These are phyloP conservation scores for Calendula officinalis DNA, from an alignment of 129 eudicot species.

Conservation along the genomic window DNA sequence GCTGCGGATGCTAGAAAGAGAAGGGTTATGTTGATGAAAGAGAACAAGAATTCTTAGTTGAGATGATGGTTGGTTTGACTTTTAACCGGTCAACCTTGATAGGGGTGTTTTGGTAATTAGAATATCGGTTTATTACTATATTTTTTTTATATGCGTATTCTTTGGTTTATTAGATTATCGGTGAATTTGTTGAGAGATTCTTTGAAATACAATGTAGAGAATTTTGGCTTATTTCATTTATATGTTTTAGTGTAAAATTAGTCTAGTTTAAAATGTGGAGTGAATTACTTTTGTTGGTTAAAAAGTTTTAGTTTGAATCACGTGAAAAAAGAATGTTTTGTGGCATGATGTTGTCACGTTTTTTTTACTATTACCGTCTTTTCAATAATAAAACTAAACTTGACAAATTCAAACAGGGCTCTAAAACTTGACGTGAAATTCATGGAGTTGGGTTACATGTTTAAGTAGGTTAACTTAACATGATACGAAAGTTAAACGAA, in stretches of 20 bases:
- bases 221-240: background rate
- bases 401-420: too few relatives aligned
- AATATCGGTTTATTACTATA: too few relatives aligned
- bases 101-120: constrained; percentile 29
- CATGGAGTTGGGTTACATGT: too few relatives aligned
- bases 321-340: too few relatives aligned
- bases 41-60: constrained; percentile 31
- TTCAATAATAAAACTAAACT: too few relatives aligned
- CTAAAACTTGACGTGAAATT: too few relatives aligned
- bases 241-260: too few relatives aligned
- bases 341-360: too few relatives aligned
- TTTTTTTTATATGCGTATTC: constrained; percentile 16
- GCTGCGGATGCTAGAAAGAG: constrained; percentile 49
- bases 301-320: background rate
- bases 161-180: constrained; percentile 2
- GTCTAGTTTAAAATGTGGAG: background rate
- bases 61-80: constrained; percentile 27
- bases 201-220: background rate
- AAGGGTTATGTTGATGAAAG: constrained; percentile 41
- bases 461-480: too few relatives aligned
- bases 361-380: too few relatives aligned
- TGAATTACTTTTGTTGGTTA: background rate
- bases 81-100: constrained; percentile 18
- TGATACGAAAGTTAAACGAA: too few relatives aligned
- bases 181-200: background rate